Conservation (phyloP, 2,329 filamentous ascomycete genomes). For the Dactylellina leptospora region DNA sequence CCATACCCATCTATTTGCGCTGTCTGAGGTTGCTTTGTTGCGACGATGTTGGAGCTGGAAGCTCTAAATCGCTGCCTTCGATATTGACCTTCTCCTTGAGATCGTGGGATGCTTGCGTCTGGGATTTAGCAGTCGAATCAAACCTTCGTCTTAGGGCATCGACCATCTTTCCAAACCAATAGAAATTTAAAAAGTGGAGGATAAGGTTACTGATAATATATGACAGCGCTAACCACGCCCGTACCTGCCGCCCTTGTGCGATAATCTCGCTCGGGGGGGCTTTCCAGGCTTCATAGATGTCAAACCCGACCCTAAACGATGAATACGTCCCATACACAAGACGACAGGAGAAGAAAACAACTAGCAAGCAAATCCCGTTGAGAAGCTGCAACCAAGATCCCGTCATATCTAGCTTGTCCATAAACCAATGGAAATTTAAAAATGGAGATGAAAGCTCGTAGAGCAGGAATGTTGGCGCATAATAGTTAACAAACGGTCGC, state of each 20-base stretch:
- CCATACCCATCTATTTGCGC: constrained; percentile 15
- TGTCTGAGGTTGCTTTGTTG: constrained; percentile 16
- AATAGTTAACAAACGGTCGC: constrained; percentile 86
- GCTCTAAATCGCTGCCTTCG: constrained; percentile 25
- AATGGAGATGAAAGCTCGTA: constrained; percentile 88
- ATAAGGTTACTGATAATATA: constrained; percentile 77
- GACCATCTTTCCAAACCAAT: constrained; percentile 90
- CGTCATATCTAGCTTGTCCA: constrained; percentile 83
- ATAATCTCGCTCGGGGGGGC: constrained; percentile 62
- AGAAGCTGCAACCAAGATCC: constrained; percentile 77
- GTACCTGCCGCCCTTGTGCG: constrained; percentile 66
- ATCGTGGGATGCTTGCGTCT: background rate
- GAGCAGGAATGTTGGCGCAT: constrained; percentile 80
- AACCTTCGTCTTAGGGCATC: constrained; percentile 80
- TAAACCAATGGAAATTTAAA: constrained; percentile 91
- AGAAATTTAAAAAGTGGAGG: constrained; percentile 79
- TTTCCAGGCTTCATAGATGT: constrained; percentile 71
- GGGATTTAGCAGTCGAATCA: constrained; percentile 59
- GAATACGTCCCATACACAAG: constrained; percentile 80
- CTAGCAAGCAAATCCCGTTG: constrained; percentile 77
- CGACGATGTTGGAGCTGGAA: constrained; percentile 1
- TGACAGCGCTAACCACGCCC: constrained; percentile 73
- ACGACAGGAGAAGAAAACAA: constrained; percentile 78
- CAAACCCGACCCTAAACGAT: constrained; percentile 73
- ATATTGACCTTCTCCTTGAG: constrained; percentile 23